A percentile compares a stretch with the other conserved stretches of the same genome.
Conservation (phyloP, 179 eudicot genomes). For the Gypsophila paniculata region DNA sequence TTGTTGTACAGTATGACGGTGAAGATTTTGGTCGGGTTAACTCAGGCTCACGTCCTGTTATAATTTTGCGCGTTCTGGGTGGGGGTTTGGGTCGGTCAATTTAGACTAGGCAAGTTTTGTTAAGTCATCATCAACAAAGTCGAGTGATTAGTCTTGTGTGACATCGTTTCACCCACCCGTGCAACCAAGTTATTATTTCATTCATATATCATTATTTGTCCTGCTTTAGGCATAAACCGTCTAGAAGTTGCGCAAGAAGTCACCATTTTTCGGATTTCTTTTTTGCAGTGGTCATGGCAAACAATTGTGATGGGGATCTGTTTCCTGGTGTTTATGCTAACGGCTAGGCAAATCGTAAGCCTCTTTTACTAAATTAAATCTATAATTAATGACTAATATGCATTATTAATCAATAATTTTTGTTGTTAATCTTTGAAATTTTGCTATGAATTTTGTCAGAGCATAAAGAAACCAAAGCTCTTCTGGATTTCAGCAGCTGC, state of each 20-base stretch:
- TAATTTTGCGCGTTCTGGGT: no score
- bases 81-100: no score
- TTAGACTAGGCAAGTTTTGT: no score
- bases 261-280: constrained; percentile 7
- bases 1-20: no score
- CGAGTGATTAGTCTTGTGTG: no score
- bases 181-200: no score
- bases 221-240: no score
- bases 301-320: constrained; percentile 70
- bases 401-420: background rate
- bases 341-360: constrained; percentile 63
- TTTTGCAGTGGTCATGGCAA: constrained; percentile 90
- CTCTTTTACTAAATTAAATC: background rate
- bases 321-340: constrained; percentile 60
- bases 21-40: no score
- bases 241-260: background rate
- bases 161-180: no score
- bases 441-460: constrained; percentile 28
- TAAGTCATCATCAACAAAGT: no score
- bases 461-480: constrained; percentile 57
- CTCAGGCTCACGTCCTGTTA: no score
- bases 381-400: background rate
- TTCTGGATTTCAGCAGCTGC: constrained; percentile 96
- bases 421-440: background rate
- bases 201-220: no score